Percentiles rank a stretch among this genome's conserved stretches.
Evolutionary conservation across 371 early-diverging fungal genomes (phyloP).

Genomic region (Mucor saturninus): DNA sequence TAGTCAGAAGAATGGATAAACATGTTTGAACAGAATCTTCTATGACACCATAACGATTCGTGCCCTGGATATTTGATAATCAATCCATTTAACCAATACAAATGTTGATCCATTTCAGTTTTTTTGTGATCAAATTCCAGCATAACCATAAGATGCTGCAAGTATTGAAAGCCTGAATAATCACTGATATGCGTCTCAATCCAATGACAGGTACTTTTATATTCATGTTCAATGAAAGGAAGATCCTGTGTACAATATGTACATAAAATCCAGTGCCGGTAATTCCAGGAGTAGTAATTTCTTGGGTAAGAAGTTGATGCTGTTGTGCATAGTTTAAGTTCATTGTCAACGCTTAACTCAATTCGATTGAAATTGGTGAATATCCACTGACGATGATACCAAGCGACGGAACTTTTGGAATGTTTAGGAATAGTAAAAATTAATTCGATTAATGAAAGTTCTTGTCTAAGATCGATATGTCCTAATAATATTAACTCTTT

Average conservation of each 20-base stretch:
- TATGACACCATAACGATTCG: slow-evolving; percentile 65
- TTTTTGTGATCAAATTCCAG: neutral
- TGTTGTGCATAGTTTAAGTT: slow-evolving; percentile 41
- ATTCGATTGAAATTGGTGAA: slow-evolving; percentile 2
- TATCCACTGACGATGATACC: slow-evolving; percentile 58
- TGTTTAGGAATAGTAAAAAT: slow-evolving; percentile 60
- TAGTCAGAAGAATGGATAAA: neutral
- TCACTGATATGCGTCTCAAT: slow-evolving; percentile 59
- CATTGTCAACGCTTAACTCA: slow-evolving; percentile 30
- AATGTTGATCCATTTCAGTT: slow-evolving; percentile 14
- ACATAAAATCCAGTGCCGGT: slow-evolving; percentile 54
- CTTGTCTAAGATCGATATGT: slow-evolving; percentile 31
- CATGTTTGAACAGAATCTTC: slow-evolving; percentile 46
- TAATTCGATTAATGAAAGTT: slow-evolving; percentile 47
- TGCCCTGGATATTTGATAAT: slow-evolving; percentile 59
- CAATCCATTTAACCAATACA: slow-evolving; percentile 40
- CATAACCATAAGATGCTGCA: slow-evolving; percentile 43
- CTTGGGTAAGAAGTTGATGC: slow-evolving; percentile 52
- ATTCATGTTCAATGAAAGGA: slow-evolving; percentile 24
- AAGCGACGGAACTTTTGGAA: slow-evolving; percentile 60
- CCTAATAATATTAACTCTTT: slow-evolving; percentile 45
- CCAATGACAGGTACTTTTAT: slow-evolving; percentile 38
- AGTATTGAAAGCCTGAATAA: slow-evolving; percentile 59
- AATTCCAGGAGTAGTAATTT: slow-evolving; percentile 64
- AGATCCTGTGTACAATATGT: neutral